Evolutionary conservation across 306 rosid genomes (phyloP).

Genomic region (Inga laurina): DNA sequence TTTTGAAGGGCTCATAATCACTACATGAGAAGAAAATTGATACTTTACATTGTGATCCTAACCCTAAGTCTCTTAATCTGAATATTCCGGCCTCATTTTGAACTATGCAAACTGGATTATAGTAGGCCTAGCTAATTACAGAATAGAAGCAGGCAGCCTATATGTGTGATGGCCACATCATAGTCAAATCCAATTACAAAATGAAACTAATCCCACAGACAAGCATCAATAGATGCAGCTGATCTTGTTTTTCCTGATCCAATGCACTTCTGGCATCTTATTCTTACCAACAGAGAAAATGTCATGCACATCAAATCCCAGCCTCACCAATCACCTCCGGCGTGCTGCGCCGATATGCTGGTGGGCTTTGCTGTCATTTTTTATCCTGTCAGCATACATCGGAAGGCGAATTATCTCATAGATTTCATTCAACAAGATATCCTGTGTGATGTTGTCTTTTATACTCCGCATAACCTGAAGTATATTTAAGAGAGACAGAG

Average conservation of each 20-base stretch:
- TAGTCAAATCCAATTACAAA: conserved; percentile 30
- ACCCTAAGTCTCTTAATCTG: conserved; percentile 70
- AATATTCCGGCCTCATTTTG: conserved; percentile 49
- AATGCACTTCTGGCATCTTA: conserved; percentile 19
- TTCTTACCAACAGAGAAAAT: conserved; percentile 25
- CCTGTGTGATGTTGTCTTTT: conserved; percentile 90
- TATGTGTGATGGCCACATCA: conserved; percentile 39
- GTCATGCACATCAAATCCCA: conserved; percentile 13
- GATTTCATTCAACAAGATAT: conserved; percentile 78
- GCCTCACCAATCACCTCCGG: conserved; percentile 62
- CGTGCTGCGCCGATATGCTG: conserved; percentile 62
- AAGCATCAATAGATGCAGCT: conserved; percentile 25
- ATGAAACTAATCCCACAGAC: conserved; percentile 32
- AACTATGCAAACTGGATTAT: conserved; percentile 50
- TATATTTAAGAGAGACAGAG: neutral
- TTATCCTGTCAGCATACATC: conserved; percentile 95
- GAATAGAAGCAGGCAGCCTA: conserved; percentile 35
- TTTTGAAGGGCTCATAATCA: conserved; percentile 46
- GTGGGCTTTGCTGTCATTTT: conserved; percentile 76
- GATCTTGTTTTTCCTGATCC: conserved; percentile 23
- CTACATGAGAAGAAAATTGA: conserved; percentile 44
- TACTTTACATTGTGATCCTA: conserved; percentile 76
- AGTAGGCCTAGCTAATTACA: conserved; percentile 59
- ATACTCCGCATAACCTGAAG: conserved; percentile 91
- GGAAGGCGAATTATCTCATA: conserved; percentile 90